These are phyloP conservation scores for Dendrobium huoshanense DNA, from an alignment of 106 monocot species.

Conservation along the genomic window DNA sequence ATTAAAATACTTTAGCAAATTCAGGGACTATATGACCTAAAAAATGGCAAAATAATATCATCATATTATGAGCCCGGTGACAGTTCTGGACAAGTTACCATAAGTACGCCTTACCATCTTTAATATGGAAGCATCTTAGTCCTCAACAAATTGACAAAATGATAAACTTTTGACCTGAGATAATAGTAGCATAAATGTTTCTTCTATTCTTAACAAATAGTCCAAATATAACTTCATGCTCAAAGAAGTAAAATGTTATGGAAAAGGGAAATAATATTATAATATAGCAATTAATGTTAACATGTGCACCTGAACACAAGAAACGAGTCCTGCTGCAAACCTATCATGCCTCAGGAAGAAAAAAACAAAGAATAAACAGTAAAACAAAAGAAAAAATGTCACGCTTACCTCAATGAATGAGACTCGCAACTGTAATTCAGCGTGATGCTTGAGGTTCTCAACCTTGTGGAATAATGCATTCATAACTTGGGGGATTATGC, in stretches of 20 bases:
- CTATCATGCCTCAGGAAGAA: not conserved
- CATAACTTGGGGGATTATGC: constrained; percentile 89
- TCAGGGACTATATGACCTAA: not conserved
- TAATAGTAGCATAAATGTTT: not conserved
- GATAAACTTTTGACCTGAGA: not conserved
- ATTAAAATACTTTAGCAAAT: not conserved
- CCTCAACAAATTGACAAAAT: not conserved
- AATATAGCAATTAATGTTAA: not conserved
- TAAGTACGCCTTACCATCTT: not conserved
- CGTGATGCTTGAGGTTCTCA: constrained; percentile 59
- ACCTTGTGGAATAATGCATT: constrained; percentile 73
- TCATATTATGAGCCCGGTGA: not conserved
- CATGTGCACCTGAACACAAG: not conserved
- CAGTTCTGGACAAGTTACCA: not conserved
- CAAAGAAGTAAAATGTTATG: not conserved
- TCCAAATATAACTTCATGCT: not conserved
- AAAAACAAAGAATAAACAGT: not conserved
- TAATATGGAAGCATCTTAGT: not conserved
- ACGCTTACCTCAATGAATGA: constrained; percentile 89
- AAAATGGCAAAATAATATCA: not conserved
- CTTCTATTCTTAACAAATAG: not conserved
- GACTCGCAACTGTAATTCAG: constrained; percentile 87
- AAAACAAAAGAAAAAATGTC: not conserved
- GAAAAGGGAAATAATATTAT: not conserved
- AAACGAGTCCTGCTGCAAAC: not conserved